Evolutionary conservation across 2,329 filamentous ascomycete species (phyloP).

Genomic region (Torrubiellomyces zombiae): DNA sequence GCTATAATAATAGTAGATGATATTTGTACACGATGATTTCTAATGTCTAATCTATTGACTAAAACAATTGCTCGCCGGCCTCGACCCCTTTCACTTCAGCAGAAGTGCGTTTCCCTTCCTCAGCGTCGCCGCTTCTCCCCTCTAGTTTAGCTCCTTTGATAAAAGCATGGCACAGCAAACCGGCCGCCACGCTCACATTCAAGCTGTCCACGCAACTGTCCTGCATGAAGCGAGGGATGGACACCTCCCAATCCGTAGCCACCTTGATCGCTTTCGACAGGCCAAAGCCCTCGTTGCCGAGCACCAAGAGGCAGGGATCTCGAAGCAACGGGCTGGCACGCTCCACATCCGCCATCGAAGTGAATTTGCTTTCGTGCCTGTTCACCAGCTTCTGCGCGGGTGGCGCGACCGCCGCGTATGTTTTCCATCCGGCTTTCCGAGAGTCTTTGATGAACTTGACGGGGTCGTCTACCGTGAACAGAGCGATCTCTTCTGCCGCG

Average conservation of each 20-base stretch:
- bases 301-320: conserved; percentile 59
- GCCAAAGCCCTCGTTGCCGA: conserved; percentile 70
- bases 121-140: too few species aligned
- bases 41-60: too few species aligned
- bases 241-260: conserved; percentile 47
- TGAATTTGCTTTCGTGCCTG: conserved; percentile 22
- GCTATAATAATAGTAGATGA: too few species aligned
- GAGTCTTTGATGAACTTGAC: conserved; percentile 54
- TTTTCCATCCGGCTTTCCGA: conserved; percentile 57
- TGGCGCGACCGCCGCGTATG: conserved; percentile 57
- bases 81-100: too few species aligned
- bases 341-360: conserved; percentile 34
- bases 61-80: too few species aligned
- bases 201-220: conserved; percentile 62
- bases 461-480: conserved; percentile 55
- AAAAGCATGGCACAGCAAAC: conserved; percentile 56
- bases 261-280: conserved; percentile 47
- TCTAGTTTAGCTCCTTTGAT: too few species aligned
- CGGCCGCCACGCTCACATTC: conserved; percentile 83
- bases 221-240: conserved; percentile 42
- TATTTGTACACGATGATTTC: too few species aligned
- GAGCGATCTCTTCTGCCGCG: conserved; percentile 61
- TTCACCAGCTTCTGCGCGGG: conserved; percentile 17
- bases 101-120: too few species aligned
- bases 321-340: conserved; percentile 33